These are phyloP conservation scores for Suillus alpinus DNA, from an alignment of 768 basidiomycete species.

Conservation along the genomic window DNA sequence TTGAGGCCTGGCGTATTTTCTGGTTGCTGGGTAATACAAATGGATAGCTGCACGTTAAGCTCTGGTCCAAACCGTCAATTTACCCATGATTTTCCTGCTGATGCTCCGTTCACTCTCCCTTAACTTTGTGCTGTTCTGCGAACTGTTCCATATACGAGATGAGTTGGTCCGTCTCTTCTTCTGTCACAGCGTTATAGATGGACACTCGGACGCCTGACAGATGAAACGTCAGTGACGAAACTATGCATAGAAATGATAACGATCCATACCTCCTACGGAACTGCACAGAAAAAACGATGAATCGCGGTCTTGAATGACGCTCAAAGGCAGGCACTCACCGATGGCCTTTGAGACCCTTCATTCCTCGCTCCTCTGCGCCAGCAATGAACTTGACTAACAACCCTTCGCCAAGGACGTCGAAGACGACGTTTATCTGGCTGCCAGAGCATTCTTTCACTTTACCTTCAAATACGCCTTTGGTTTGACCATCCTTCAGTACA, in stretches of 20 bases:
- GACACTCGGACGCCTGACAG: conserved; percentile 72
- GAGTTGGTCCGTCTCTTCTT: conserved; percentile 64
- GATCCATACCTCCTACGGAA: conserved; percentile 48
- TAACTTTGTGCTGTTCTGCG: conserved; percentile 19
- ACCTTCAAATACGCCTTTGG: conserved; percentile 61
- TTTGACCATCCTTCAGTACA: conserved; percentile 67
- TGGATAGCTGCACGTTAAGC: neutral
- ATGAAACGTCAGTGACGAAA: neutral
- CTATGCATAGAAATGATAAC: neutral
- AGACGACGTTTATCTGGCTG: conserved; percentile 97
- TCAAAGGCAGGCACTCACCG: conserved; percentile 49
- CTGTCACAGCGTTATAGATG: conserved; percentile 85
- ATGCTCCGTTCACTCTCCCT: neutral
- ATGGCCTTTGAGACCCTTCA: conserved; percentile 92
- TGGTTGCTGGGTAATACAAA: neutral
- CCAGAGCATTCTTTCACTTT: conserved; percentile 74
- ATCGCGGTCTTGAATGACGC: neutral
- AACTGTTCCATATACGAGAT: conserved; percentile 62
- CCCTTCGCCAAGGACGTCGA: conserved; percentile 72
- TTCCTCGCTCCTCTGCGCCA: conserved; percentile 74
- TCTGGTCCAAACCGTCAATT: neutral
- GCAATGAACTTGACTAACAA: conserved; percentile 72
- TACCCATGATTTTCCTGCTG: conserved; percentile 1
- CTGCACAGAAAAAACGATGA: conserved; percentile 26
- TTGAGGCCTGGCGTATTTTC: neutral